Conservation (phyloP, 2,329 filamentous ascomycete species). For the Nothophoma quercina region DNA sequence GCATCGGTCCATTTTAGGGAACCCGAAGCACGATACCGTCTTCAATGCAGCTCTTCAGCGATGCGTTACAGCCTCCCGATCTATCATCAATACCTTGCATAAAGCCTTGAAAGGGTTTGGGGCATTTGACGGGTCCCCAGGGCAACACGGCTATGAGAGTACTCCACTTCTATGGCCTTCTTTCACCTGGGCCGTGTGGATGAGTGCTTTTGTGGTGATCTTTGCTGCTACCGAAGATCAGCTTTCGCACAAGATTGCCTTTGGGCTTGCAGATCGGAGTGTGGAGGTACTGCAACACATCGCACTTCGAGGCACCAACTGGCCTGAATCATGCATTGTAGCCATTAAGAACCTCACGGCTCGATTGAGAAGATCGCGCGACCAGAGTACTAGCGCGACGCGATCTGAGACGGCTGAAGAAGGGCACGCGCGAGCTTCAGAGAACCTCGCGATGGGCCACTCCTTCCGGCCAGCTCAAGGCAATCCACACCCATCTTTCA, state of each 20-base stretch:
- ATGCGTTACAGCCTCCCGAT: constrained; percentile 34
- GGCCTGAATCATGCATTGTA: constrained; percentile 36
- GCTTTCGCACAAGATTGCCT: constrained; percentile 26
- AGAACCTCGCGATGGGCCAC: not conserved
- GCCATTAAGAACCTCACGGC: constrained; percentile 30
- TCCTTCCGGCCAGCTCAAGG: not conserved
- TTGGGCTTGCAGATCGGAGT: constrained; percentile 26
- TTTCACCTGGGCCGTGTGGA: constrained; percentile 39
- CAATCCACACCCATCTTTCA: too few relatives aligned
- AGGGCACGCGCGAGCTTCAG: not conserved
- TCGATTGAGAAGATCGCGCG: constrained; percentile 20
- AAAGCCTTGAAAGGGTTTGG: constrained; percentile 33
- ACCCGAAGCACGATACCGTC: constrained; percentile 27
- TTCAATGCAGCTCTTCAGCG: constrained; percentile 34
- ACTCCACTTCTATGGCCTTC: constrained; percentile 36
- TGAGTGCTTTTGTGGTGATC: constrained; percentile 34
- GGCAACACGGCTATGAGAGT: constrained; percentile 29
- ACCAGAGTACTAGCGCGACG: not conserved
- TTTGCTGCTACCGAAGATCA: constrained; percentile 32
- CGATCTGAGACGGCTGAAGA: not conserved
- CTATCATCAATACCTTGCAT: constrained; percentile 34
- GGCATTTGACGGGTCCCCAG: constrained; percentile 33
- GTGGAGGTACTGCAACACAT: constrained; percentile 31
- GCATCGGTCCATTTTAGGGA: constrained; percentile 32
- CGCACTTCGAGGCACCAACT: constrained; percentile 33